These are phyloP conservation scores for Lycium barbarum DNA, from an alignment of 257 asterid species.

Conservation along the genomic window DNA sequence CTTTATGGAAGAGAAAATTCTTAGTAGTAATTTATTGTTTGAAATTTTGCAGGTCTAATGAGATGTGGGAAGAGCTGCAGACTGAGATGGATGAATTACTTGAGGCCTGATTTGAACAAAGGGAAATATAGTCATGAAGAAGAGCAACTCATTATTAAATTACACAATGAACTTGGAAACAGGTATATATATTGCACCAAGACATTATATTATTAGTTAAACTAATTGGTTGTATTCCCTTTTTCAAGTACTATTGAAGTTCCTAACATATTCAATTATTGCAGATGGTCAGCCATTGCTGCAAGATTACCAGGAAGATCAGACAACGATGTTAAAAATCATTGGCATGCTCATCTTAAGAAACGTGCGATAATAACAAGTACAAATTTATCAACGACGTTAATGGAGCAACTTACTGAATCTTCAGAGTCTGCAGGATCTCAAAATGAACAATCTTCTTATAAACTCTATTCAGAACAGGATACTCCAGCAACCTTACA, in stretches of 20 bases:
- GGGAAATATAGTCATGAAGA: constrained; percentile 53
- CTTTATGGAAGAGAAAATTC: background rate
- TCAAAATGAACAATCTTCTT: constrained; percentile 28
- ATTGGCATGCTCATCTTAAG: constrained; percentile 55
- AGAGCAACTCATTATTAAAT: constrained; percentile 48
- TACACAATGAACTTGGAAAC: constrained; percentile 53
- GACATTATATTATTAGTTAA: too few relatives aligned
- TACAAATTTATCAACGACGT: background rate
- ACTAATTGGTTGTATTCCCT: background rate
- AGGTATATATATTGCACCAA: constrained; percentile 32
- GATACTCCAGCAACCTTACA: background rate
- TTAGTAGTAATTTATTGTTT: constrained; percentile 6
- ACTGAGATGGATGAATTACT: constrained; percentile 63
- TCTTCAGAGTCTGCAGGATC: too few relatives aligned
- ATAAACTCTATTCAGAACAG: background rate
- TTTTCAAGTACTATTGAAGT: background rate
- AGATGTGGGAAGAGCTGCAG: constrained; percentile 76
- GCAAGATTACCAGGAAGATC: constrained; percentile 53
- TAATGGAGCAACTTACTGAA: background rate
- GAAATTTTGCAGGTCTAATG: constrained; percentile 45
- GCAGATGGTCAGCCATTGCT: constrained; percentile 64
- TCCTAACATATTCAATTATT: background rate
- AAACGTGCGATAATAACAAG: constrained; percentile 27
- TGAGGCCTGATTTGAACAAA: constrained; percentile 52
- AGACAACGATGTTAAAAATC: constrained; percentile 60